Evolutionary conservation across 1,139 yeast genomes (phyloP).

Genomic region (Hansenula lynferdii): DNA sequence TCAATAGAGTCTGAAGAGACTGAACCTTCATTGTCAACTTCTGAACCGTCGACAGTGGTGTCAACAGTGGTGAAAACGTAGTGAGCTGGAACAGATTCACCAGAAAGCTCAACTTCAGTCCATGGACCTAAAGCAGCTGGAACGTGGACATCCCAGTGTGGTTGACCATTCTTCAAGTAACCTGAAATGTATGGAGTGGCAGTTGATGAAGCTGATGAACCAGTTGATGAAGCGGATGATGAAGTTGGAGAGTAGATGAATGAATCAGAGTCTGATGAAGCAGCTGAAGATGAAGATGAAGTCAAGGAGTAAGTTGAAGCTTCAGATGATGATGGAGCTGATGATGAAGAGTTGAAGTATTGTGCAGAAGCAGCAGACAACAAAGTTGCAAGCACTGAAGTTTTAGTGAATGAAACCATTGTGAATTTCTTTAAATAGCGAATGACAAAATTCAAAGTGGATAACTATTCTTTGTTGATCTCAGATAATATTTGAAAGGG

Average conservation of each 20-base stretch:
- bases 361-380: slow-evolving; percentile 21
- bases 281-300: slow-evolving; percentile 1
- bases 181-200: slow-evolving; percentile 3
- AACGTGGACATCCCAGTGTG: slow-evolving; percentile 5
- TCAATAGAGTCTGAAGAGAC: not conserved
- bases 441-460: slow-evolving; percentile 1
- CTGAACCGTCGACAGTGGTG: not conserved
- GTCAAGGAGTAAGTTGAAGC: slow-evolving; percentile 15
- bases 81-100: not conserved
- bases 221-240: not conserved
- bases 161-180: slow-evolving; percentile 1
- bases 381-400: slow-evolving; percentile 15
- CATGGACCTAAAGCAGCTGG: slow-evolving; percentile 7
- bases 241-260: not conserved
- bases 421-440: slow-evolving; percentile 3
- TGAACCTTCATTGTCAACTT: not conserved
- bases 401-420: slow-evolving; percentile 16
- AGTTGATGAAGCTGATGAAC: not conserved
- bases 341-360: slow-evolving; percentile 10
- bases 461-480: not conserved
- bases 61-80: not conserved
- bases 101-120: slow-evolving; percentile 1
- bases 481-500: no score
- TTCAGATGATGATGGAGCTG: slow-evolving; percentile 6
- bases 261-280: slow-evolving; percentile 1